Evolutionary conservation across 1,139 yeast genomes (phyloP), one percentile per base, ranked within the genome.

Genomic region (Yamadazyma trypodendri): DNA sequence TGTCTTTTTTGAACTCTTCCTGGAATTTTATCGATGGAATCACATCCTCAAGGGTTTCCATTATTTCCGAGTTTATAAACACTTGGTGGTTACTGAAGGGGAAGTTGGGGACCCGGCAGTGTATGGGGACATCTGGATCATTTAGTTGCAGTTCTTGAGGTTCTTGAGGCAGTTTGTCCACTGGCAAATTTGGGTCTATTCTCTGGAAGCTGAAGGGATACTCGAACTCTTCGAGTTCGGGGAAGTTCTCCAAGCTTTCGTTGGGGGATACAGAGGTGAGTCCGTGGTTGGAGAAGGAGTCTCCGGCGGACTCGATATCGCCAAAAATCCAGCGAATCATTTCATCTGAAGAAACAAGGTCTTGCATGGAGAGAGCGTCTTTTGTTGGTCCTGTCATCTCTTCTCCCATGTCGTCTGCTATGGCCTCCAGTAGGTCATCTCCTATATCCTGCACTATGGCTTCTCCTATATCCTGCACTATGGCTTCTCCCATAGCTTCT

Each of bases 1-100:
- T 28, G 34, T 63, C 60, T 10, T 28, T 27, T 13, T 37, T 31
- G 38, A 64, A 61, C 4, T 55, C 46, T 12, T 44, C 45, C 18
- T 48, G 46, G 24, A 21, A 39, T 22, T 31, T 39, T n/a, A 48
- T 39, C 3, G 45, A 35, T 1, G 51, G 51, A 12, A 48, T 17
- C 6, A 35, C 36, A 15, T 37, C 43, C 11, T 37, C 40, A 13
- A 48, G 20, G 1, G 28, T 11, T 8, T 40, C 42, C 42, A 44
- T 44, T 3, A 46, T 38, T 1, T 22, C 12, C 3, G 32, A 14
- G 27, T 44, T 43, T 1, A 48, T 35, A 0, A 32, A 16, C 1
- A 28, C 25, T 22, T 48, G 52, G 10, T 44, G 41, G 17, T 33
- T 37, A 28, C 46, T 40, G 18, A 41, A 45, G 2, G 52, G 52